Conservation (phyloP, 352 stramenopile species). For the Halophytophthora batemanensis region DNA sequence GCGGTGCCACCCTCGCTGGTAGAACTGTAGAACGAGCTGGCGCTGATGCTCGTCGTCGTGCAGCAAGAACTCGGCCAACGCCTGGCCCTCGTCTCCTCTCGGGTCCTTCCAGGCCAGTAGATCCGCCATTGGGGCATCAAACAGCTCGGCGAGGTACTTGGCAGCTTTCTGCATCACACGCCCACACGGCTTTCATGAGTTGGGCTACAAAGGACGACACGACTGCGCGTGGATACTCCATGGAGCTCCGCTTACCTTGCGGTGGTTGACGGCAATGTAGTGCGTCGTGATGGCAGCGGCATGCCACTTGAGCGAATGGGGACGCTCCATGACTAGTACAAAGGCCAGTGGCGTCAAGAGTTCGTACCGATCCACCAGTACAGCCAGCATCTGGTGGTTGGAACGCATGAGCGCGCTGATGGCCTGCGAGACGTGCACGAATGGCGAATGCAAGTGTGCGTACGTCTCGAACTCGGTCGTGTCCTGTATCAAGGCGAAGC, state of each 20-base stretch:
- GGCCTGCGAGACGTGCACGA: constrained; percentile 43
- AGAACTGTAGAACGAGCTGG: constrained; percentile 44
- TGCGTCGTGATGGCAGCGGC: constrained; percentile 48
- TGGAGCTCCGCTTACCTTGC: constrained; percentile 1
- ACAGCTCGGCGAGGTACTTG: constrained; percentile 18
- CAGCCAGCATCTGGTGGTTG: constrained; percentile 28
- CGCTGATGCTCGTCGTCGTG: constrained; percentile 32
- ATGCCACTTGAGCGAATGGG: constrained; percentile 62
- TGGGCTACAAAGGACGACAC: background rate
- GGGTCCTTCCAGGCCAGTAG: constrained; percentile 18
- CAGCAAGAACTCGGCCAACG: constrained; percentile 34
- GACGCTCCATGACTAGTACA: constrained; percentile 44
- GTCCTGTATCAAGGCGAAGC: constrained; percentile 28
- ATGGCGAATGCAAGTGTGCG: constrained; percentile 45
- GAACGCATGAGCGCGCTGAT: constrained; percentile 54
- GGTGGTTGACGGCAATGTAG: constrained; percentile 36
- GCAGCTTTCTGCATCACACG: constrained; percentile 10
- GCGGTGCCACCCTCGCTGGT: constrained; percentile 43
- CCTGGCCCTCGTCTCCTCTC: constrained; percentile 13
- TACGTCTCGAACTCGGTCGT: constrained; percentile 58
- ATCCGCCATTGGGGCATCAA: constrained; percentile 12
- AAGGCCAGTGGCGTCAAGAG: constrained; percentile 58
- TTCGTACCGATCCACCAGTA: constrained; percentile 32
- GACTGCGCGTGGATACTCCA: background rate
- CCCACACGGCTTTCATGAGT: background rate